phyloP scores from a whole-genome alignment of 2,329 filamentous ascomycete species.

The Colletotrichum agaves region DNA sequence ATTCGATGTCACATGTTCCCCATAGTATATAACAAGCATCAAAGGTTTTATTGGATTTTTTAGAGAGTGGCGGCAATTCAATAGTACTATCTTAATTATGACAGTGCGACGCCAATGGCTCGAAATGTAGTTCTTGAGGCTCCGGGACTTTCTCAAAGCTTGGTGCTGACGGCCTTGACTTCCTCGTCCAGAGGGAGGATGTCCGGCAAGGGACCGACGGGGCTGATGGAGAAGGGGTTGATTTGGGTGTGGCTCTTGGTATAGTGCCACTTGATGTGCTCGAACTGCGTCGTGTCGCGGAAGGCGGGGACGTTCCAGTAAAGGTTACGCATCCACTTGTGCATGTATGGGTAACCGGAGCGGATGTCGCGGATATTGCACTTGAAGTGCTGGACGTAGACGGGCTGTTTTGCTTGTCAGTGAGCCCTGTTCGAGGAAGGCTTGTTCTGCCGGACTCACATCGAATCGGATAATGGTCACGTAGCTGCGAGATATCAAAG shows the following conservation, averaged over 20 bases:
- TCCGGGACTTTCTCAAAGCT: not conserved
- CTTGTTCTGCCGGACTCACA: slow-evolving; percentile 43
- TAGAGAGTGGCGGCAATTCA: not conserved
- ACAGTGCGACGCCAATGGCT: not conserved
- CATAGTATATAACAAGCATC: not conserved
- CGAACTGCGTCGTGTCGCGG: slow-evolving; percentile 84
- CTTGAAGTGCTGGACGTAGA: slow-evolving; percentile 90
- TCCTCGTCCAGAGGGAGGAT: slow-evolving; percentile 83
- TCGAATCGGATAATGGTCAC: slow-evolving; percentile 81
- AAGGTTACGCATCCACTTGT: slow-evolving; percentile 83
- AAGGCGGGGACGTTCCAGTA: slow-evolving; percentile 89
- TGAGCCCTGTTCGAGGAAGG: not conserved
- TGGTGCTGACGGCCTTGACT: slow-evolving; percentile 65
- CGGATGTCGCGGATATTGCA: slow-evolving; percentile 89
- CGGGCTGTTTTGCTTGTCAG: slow-evolving; percentile 52
- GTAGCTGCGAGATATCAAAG: slow-evolving; percentile 53
- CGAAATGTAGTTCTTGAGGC: no score
- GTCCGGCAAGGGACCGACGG: slow-evolving; percentile 84
- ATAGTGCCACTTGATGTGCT: slow-evolving; percentile 90
- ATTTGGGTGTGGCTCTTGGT: slow-evolving; percentile 72
- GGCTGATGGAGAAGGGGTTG: slow-evolving; percentile 79
- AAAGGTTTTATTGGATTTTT: not conserved
- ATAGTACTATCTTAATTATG: not conserved
- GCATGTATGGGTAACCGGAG: slow-evolving; percentile 82
- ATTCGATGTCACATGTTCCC: not conserved